phyloP scores from a whole-genome alignment of 2,329 filamentous ascomycete genomes.

The Camptophora hylomeconis region DNA sequence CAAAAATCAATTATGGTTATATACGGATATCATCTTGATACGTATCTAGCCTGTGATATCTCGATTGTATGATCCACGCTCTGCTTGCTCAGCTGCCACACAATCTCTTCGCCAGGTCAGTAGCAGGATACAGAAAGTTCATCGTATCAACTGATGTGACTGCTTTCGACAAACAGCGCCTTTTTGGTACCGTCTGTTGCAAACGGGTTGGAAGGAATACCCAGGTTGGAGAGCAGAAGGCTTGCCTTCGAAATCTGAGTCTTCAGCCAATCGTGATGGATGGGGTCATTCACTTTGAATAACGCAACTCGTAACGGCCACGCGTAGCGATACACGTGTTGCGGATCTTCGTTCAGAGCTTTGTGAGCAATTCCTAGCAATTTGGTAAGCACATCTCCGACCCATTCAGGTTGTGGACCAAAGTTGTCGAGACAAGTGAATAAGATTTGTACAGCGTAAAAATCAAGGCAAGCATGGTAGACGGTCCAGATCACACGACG shows the following conservation, averaged over 20 bases:
- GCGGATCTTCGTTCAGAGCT: constrained; percentile 4
- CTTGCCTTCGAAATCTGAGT: constrained; percentile 4
- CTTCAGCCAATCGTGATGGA: constrained; percentile 6
- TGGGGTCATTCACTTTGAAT: constrained; percentile 4
- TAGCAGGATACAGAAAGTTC: too few species aligned
- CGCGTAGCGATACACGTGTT: constrained; percentile 5
- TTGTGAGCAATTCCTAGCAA: constrained; percentile 7
- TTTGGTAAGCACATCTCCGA: constrained; percentile 2
- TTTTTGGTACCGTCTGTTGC: not conserved
- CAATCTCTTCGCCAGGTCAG: too few species aligned
- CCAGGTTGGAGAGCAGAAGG: constrained; percentile 5
- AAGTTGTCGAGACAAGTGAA: constrained; percentile 3
- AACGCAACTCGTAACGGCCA: constrained; percentile 6
- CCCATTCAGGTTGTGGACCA: constrained; percentile 2
- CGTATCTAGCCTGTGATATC: too few species aligned
- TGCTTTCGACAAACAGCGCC: constrained; percentile 2
- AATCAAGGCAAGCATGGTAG: constrained; percentile 7
- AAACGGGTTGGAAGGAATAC: constrained; percentile 1
- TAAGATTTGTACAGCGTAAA: constrained; percentile 5
- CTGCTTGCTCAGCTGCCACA: too few species aligned
- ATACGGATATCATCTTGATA: too few species aligned
- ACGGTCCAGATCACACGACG: constrained; percentile 6
- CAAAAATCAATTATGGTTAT: too few species aligned
- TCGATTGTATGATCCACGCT: too few species aligned
- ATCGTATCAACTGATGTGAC: too few species aligned